Evolutionary conservation across 164 flowering plant genomes (phyloP), one percentile per base, ranked within the genome.

Genomic region (Chimonanthus praecox): DNA sequence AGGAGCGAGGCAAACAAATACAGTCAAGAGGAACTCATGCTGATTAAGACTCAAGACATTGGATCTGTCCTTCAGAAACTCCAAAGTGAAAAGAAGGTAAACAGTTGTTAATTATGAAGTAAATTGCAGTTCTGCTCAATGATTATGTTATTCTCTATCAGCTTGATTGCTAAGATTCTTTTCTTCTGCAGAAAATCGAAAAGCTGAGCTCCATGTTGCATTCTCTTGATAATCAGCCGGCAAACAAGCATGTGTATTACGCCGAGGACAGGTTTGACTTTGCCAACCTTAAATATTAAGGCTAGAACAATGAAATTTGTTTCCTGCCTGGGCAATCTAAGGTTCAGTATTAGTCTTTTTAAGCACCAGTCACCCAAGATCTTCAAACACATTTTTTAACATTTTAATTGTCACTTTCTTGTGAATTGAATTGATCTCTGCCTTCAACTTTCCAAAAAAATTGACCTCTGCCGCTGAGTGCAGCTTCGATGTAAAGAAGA

Each of bases 21-120:
- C 78, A 82, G 88, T 64, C 77, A 72, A 9, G 98, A 92, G 67
- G 94, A 92, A 69, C 91, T 90, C 75, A 81, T 87, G 91, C 71
- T 90, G 78, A 94, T 94, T 97, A 94, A 89, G 83, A 89, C 97
- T 33, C 97, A 92, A 81, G 97, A 94, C 76, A 85, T 86, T 7
- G 97, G 92, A 63, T 92, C 90, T 71, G 72, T 94, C 71, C 83
- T 85, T 68, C 98, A 94, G 83, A 89, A 88, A 76, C 13, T 87
- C 76, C 98, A 89, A 74, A 80, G 85, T 75, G 98, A 92, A 64
- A 88, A 88, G 74, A 92, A 90, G 86, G 98, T 88, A 50, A 46
- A 33, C 6, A 21, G 47, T 9, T 13, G 21, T 65, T 64, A 9
- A 5, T 7, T 44, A 9, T 49, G 64, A 16, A 70, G 11, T 68